Percentiles rank a stretch among this genome's conserved stretches.
Evolutionary conservation across 768 basidiomycete species (phyloP).

Genomic region (Mrakia gelida): DNA sequence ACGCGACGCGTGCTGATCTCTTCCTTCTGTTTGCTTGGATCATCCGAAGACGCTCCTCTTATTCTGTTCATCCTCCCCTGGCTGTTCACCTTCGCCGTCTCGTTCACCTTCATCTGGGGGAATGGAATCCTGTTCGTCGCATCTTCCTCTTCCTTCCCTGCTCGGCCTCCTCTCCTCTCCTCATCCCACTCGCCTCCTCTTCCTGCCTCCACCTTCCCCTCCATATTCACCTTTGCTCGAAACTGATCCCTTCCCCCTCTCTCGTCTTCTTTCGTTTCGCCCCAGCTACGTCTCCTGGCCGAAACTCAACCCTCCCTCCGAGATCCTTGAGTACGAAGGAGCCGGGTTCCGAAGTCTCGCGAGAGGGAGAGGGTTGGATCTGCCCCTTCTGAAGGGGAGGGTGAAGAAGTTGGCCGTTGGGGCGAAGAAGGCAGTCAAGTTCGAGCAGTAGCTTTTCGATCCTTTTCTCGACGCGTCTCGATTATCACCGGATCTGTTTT

Average conservation of each 20-base stretch:
- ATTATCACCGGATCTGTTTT: too few species aligned
- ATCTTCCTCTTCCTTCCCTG: not conserved
- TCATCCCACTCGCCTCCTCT: not conserved
- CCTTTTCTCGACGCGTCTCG: too few species aligned
- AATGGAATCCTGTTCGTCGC: conserved; percentile 39
- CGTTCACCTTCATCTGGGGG: conserved; percentile 63
- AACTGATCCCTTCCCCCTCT: too few species aligned
- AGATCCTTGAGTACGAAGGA: conserved; percentile 79
- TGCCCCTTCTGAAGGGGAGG: not conserved
- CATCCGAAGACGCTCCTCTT: conserved; percentile 67
- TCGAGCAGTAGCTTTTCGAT: not conserved
- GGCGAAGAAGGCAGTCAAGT: not conserved
- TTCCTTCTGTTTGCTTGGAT: conserved; percentile 23
- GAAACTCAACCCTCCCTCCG: conserved; percentile 68
- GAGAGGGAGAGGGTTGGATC: conserved; percentile 60
- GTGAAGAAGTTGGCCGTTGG: too few species aligned
- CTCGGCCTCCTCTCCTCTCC: too few species aligned
- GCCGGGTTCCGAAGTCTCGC: conserved; percentile 75
- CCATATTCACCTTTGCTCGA: not conserved
- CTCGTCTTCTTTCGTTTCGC: not conserved
- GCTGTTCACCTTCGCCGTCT: conserved; percentile 55
- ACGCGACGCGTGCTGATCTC: not conserved
- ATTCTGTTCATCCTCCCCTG: conserved; percentile 77
- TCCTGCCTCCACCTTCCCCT: too few species aligned
- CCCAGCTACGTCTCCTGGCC: conserved; percentile 93